phyloP scores from a whole-genome alignment of 208 protist species.

The Wallacemonas sp. region DNA sequence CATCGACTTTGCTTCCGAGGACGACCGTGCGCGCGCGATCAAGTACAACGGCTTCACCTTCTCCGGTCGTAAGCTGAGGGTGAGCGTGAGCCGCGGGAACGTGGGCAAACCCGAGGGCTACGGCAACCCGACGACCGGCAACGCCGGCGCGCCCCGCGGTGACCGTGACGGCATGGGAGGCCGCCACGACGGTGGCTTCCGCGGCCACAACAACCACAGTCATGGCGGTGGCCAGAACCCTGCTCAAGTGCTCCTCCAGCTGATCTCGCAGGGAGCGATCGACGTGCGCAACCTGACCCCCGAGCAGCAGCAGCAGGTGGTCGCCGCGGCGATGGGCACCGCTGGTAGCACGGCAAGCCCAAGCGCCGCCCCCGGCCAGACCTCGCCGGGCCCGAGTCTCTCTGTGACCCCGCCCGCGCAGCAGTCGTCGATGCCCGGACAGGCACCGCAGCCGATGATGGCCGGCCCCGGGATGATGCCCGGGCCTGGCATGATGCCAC shows the following conservation, averaged over 20 bases:
- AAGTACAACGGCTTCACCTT: constrained; percentile 88
- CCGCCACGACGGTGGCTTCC: constrained; percentile 2
- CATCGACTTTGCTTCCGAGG: constrained; percentile 84
- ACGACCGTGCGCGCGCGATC: constrained; percentile 72
- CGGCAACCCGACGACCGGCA: not conserved
- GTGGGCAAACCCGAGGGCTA: constrained; percentile 52
- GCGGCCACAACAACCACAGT: constrained; percentile 4
- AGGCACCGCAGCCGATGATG: constrained; percentile 6
- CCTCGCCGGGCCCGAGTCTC: constrained; percentile 12
- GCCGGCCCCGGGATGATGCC: too few relatives aligned
- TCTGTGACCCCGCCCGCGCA: constrained; percentile 12
- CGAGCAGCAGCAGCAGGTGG: constrained; percentile 48
- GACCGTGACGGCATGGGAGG: not conserved
- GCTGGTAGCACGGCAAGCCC: too few relatives aligned
- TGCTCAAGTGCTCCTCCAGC: constrained; percentile 60
- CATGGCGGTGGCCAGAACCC: constrained; percentile 34
- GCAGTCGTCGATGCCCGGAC: constrained; percentile 15
- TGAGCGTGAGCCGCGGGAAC: constrained; percentile 85
- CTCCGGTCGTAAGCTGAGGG: constrained; percentile 72
- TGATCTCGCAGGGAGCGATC: constrained; percentile 69
- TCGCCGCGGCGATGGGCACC: constrained; percentile 11
- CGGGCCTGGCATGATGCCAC: not conserved
- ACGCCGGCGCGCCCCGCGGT: not conserved
- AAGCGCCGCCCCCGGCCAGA: too few relatives aligned
- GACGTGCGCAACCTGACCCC: constrained; percentile 58